Evolutionary conservation across 768 basidiomycete genomes (phyloP), one percentile per base, ranked within the genome.

Genomic region (Sarcodon aspratus): DNA sequence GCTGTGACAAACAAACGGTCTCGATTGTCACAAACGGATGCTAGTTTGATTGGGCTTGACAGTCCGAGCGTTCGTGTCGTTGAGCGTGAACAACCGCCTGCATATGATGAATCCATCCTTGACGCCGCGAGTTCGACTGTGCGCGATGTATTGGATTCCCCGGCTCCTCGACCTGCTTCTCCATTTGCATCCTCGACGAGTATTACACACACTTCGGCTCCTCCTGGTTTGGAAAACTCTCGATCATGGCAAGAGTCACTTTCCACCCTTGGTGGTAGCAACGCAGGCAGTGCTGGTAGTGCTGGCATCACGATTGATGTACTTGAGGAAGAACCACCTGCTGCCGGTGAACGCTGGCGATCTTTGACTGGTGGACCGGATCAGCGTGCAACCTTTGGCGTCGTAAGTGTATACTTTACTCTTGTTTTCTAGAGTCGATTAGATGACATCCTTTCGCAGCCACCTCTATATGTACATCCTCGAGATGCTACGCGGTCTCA

Each of bases 311-410:
- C 70, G 3, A 72, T 79, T 15, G 82, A 86, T 57, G 58, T 84
- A 6, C 64, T 85, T 12, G 85, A 88, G 52, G 80, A 85, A 33
- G 79, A 71, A 18, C 85, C 85, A 7, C 85, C 85, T 3, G 59
- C 59, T 48, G 78, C 84, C 21, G 71, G 70, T 15, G 75, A 74
- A 48, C 67, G 74, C 5, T 87, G 85, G 85, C 69, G 76, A 50
- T 67, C 68, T 9, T 65, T 85, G 51, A 66, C 78, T 8, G 58
- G 69, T 34, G 66, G 65, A 49, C 61, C 4, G 61, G 61, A 38
- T 48, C 37, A 52, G 51, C 6, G 53, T 58, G 71, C 75, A 27
- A 81, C 81, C 7, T 83, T 83, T 61, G 84, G 84, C 52, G 56
- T 72, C 54, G 82, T 83, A 57, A 66, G 80, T 69, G 38, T 54